Percentiles rank a stretch among this genome's conserved stretches.
Evolutionary conservation across 768 basidiomycete genomes (phyloP).

Genomic region (Hygrophorus pudorinus): DNA sequence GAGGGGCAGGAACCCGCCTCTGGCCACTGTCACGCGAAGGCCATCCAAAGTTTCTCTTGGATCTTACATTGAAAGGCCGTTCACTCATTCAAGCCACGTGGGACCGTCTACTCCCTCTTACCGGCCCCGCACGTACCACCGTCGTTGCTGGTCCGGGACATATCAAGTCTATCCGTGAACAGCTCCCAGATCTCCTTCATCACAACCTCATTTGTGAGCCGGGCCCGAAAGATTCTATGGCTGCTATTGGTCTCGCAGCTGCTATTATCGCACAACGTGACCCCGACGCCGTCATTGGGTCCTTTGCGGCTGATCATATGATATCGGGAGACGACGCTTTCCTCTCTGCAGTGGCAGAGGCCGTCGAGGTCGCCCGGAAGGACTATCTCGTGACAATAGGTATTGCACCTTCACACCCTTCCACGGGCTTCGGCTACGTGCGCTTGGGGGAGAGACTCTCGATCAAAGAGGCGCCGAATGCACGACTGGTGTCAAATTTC

Average conservation of each 20-base stretch:
- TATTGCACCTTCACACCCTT: conserved; percentile 83
- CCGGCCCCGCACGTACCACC: conserved; percentile 59
- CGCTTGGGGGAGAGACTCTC: conserved; percentile 67
- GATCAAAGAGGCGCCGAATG: conserved; percentile 67
- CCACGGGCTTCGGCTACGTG: conserved; percentile 83
- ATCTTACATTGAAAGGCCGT: conserved; percentile 76
- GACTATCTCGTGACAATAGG: conserved; percentile 84
- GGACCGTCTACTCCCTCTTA: conserved; percentile 77
- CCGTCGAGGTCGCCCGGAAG: conserved; percentile 71
- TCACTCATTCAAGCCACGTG: conserved; percentile 86
- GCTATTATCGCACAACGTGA: conserved; percentile 63
- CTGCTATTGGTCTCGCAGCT: conserved; percentile 82
- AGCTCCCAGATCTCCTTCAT: conserved; percentile 65
- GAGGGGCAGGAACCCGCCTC: conserved; percentile 80
- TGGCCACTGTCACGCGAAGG: conserved; percentile 83
- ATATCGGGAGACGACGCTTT: conserved; percentile 87
- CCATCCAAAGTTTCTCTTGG: conserved; percentile 82
- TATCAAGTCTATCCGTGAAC: conserved; percentile 61
- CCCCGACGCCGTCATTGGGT: conserved; percentile 78
- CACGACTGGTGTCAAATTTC: conserved; percentile 74
- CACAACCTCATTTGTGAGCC: conserved; percentile 77
- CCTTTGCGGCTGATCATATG: conserved; percentile 90
- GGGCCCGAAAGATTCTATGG: conserved; percentile 84
- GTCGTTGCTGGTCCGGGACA: conserved; percentile 79
- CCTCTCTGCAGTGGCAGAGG: conserved; percentile 74